Percentiles rank a stretch among this genome's conserved stretches.
phyloP scores from a whole-genome alignment of 2,329 filamentous ascomycete species.

The Aspergillus pseudotamarii region DNA sequence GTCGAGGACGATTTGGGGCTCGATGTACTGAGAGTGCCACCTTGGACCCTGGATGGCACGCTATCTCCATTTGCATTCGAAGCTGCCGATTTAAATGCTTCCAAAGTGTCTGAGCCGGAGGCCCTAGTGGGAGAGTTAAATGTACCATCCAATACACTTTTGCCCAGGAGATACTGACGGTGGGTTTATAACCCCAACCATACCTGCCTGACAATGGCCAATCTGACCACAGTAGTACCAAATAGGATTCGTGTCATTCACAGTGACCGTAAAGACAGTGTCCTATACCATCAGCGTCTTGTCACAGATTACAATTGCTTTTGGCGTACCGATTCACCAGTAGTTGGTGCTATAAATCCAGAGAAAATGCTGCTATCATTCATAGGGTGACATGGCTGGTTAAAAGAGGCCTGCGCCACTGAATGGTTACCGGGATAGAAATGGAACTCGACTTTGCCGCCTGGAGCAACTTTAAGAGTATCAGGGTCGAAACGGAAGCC shows the following conservation, averaged over 20 bases:
- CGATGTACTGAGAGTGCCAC: too few species aligned
- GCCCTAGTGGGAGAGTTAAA: too few species aligned
- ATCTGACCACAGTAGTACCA: conserved; percentile 80
- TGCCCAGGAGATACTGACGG: conserved; percentile 19
- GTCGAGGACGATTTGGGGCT: too few species aligned
- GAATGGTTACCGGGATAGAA: conserved; percentile 56
- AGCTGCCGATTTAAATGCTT: too few species aligned
- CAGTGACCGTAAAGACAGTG: conserved; percentile 63
- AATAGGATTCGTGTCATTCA: conserved; percentile 70
- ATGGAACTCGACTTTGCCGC: conserved; percentile 57
- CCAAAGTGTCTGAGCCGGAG: too few species aligned
- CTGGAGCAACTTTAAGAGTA: conserved; percentile 47
- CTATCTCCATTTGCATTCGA: too few species aligned
- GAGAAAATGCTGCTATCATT: conserved; percentile 48
- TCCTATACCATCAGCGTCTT: too few species aligned
- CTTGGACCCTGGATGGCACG: too few species aligned
- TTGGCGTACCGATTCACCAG: conserved; percentile 1
- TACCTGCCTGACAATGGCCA: conserved; percentile 73
- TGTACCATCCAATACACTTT: too few species aligned
- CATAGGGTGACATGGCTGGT: conserved; percentile 53
- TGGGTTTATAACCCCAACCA: conserved; percentile 77
- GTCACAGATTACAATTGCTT: too few species aligned
- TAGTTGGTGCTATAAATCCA: conserved; percentile 40
- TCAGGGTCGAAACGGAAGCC: conserved; percentile 50
- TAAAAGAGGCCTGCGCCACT: conserved; percentile 54